Evolutionary conservation across 306 rosid species (phyloP).

Genomic region (Benincasa hispida): DNA sequence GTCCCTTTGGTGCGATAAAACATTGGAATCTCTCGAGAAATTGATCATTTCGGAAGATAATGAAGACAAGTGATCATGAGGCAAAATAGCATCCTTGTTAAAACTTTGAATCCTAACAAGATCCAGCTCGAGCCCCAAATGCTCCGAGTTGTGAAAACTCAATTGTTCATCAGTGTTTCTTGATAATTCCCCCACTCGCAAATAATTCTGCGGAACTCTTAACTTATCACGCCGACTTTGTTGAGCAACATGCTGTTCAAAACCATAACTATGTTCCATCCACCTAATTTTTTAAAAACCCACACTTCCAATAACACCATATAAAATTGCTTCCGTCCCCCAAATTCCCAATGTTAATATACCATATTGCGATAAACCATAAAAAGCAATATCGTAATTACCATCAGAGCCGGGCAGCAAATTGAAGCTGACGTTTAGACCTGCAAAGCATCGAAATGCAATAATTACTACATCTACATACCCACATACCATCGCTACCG

Average conservation of each 20-base stretch:
- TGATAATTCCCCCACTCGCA: background rate
- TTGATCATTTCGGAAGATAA: constrained; percentile 32
- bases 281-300: background rate
- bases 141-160: constrained; percentile 10
- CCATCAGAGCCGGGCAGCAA: background rate
- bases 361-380: background rate
- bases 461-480: background rate
- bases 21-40: constrained; percentile 22
- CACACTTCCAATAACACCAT: background rate
- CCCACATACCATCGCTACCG: background rate
- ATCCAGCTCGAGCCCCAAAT: constrained; percentile 26
- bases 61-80: constrained; percentile 26
- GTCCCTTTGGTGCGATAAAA: constrained; percentile 10
- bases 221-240: constrained; percentile 78
- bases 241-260: constrained; percentile 72
- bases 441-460: background rate
- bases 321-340: background rate
- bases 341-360: background rate
- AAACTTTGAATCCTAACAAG: constrained; percentile 40
- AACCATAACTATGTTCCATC: constrained; percentile 49
- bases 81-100: constrained; percentile 42
- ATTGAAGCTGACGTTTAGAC: background rate
- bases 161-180: background rate
- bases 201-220: constrained; percentile 34
- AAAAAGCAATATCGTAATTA: background rate